Evolutionary conservation across 2,329 filamentous ascomycete genomes (phyloP), one percentile per base, ranked within the genome.

Genomic region (Ceratocystis variospora): DNA sequence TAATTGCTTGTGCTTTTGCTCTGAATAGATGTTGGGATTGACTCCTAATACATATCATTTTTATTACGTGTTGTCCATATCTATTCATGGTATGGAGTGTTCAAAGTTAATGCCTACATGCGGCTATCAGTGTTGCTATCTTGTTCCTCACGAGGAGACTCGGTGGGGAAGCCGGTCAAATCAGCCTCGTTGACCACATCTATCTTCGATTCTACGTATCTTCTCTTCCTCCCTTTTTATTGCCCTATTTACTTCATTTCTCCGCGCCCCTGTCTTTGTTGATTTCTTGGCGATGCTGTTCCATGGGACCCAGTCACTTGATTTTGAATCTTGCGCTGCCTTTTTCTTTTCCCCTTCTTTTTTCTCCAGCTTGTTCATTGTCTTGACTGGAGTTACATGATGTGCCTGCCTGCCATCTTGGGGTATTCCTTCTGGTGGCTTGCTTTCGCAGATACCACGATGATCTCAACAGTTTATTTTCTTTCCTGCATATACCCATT

Each of bases 211-310:
- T 62, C 61, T 62, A 8, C 37, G 33, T 55, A 28, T 25, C 48
- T 31, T 37, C 44, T 5, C 25, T 64, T 19, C 28, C 15, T 33
- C 6, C 12, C 31, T 48, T 46, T 33, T 63, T 48, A 65, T 50
- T 57, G 55, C 25, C 33, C 59, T 46, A 65, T 64, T 59, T 46
- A 63, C 37, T 63, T 55, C 28, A 5, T 65, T 46, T 50, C 53
- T 57, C 33, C 25, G n/a, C 17, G 3, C 17, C 28, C 31, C 3
- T 59, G 55, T 53, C 31, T 44, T 59, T 19, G 48, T 63, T 64
- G 25, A 41, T 63, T 64, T 59, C 28, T 59, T 45, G 41, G 45
- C 28, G 25, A 15, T 33, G 10, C 37, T 41, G 37, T 15, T 41
- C 10, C 4, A 12, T 15, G 37, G 3, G 37, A 12, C 37, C 37